Conservation (phyloP, 768 basidiomycete genomes). For the Tulasnella sp. region DNA sequence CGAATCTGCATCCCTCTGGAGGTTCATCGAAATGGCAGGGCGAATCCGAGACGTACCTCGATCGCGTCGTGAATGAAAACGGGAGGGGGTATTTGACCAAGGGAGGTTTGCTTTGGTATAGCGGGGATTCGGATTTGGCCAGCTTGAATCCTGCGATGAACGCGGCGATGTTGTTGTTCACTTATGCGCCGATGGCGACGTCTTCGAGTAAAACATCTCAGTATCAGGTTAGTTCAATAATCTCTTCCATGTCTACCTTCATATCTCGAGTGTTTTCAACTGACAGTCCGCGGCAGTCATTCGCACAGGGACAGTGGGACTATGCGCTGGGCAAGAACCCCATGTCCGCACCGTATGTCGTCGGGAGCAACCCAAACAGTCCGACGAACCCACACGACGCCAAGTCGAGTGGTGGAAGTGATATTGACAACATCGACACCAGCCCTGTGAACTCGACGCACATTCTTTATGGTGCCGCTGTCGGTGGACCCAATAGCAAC, state of each 20-base stretch:
- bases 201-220: slow-evolving; percentile 41
- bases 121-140: slow-evolving; percentile 71
- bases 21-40: slow-evolving; percentile 56
- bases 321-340: slow-evolving; percentile 84
- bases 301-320: slow-evolving; percentile 64
- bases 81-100: slow-evolving; percentile 47
- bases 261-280: not conserved
- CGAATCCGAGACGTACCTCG: slow-evolving; percentile 66
- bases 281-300: slow-evolving; percentile 38
- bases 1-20: slow-evolving; percentile 20
- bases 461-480: slow-evolving; percentile 74
- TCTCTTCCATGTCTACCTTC: not conserved
- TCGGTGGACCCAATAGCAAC: slow-evolving; percentile 72
- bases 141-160: slow-evolving; percentile 82
- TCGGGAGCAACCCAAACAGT: slow-evolving; percentile 83
- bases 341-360: slow-evolving; percentile 80
- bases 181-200: slow-evolving; percentile 66
- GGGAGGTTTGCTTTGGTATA: slow-evolving; percentile 68
- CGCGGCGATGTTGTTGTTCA: slow-evolving; percentile 67
- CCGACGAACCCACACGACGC: slow-evolving; percentile 87
- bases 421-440: slow-evolving; percentile 58
- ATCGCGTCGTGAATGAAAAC: slow-evolving; percentile 49
- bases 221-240: slow-evolving; percentile 43
- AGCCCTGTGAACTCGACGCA: slow-evolving; percentile 61
- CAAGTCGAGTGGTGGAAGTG: slow-evolving; percentile 70